Evolutionary conservation across 1,139 yeast genomes (phyloP).

Genomic region (Pichia norvegensis): DNA sequence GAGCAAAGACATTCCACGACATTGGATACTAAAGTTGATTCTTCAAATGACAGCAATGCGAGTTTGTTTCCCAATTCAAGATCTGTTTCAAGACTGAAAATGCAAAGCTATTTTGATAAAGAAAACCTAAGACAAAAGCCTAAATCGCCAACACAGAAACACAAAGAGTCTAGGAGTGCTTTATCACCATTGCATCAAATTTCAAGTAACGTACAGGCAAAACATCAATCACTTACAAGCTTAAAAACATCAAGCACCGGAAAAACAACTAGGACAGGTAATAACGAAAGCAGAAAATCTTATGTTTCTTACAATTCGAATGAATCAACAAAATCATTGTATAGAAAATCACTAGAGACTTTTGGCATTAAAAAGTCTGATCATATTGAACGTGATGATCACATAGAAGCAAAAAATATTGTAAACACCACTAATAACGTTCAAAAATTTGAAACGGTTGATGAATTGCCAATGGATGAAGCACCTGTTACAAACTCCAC

Average conservation of each 20-base stretch:
- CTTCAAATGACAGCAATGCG: neutral
- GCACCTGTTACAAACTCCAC: neutral
- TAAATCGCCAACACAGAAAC: neutral
- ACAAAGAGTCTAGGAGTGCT: neutral
- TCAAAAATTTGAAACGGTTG: neutral
- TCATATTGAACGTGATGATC: neutral
- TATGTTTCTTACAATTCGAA: neutral
- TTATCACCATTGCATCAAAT: neutral
- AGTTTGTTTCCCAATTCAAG: neutral
- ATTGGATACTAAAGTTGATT: neutral
- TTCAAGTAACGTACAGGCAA: neutral
- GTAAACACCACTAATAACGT: neutral
- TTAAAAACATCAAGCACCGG: neutral
- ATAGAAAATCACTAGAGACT: neutral
- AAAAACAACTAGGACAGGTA: neutral
- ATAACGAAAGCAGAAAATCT: neutral
- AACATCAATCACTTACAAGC: neutral
- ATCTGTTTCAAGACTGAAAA: slow-evolving; percentile 5
- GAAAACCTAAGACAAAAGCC: slow-evolving; percentile 2
- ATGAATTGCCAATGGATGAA: neutral
- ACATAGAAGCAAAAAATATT: neutral
- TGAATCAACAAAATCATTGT: neutral
- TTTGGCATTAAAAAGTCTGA: neutral
- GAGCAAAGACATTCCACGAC: neutral
- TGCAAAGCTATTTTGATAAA: slow-evolving; percentile 13